Base-by-base conservation (phyloP, 805 yeast genomes). In the Ogataea thermomethanolica region DNA sequence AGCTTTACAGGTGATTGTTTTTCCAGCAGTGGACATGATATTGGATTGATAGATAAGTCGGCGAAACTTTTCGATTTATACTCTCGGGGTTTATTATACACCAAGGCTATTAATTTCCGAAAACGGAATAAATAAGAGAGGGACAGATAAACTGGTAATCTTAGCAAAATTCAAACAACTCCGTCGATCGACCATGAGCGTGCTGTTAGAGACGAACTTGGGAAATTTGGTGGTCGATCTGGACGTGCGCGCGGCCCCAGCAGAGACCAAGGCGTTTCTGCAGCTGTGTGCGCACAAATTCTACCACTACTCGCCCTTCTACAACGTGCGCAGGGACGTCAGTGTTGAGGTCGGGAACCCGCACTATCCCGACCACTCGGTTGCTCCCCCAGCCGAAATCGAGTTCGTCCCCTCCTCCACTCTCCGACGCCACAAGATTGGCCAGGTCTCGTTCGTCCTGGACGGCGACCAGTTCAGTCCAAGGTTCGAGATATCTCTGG, bases 1-100 rank as follows among this genome's bases (percentile, higher is more conserved):
- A 44, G 99, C 99, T 61, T 79, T 75, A 71, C 98, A 93, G 33
- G 79, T 78, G 59, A 90, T 89, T 23, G 62, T 56, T 58, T 59
- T 56, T 49, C 64, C 64, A 14, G 42, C 56, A 35, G 64, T 59
- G 21, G 64, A 56, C 62, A 58, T 17, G 20, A 17, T 58, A 29
- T 10, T 48, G n/a, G 15, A 10, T 8, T 32, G 25, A 11, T 20
- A 32, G 10, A n/a, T 17, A 7, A 13, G n/a, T 11, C 10, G 25
- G 12, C 12, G 15, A 20, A 14, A 15, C 13, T 11, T 12, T 13
- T 22, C n/a, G 14, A 17, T 20, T 22, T 9, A 13, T 15, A 14
- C 12, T 17, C 41, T 33, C 29, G 21, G 31, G 21, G 15, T n/a
- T 37, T 22, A 17, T 14, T 5, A 10, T 30, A 20, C 24, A 17